Base-by-base conservation (phyloP, 2,329 filamentous ascomycete genomes). In the Apiospora malaysiana region DNA sequence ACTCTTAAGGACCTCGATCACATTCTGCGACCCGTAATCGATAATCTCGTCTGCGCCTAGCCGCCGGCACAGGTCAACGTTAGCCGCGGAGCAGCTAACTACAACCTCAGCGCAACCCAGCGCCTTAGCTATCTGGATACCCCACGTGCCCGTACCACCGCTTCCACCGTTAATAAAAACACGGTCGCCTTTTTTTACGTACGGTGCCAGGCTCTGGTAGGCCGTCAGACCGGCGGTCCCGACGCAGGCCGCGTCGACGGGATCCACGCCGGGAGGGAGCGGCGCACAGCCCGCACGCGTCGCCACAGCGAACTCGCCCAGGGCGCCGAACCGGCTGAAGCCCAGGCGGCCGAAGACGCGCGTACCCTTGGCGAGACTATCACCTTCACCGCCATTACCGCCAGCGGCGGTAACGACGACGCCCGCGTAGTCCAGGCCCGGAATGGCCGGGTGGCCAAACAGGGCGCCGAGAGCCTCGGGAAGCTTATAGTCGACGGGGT, bases 151-250 rank as follows among this genome's bases (percentile, higher is more conserved):
- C 0, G 84, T 86, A 0, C 90, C 90, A 12, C 91, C 91, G 7
- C 85, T 88, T 0, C 89, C 90, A 14, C 89, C 90, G 73, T 92
- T 92, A 77, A 92, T 86, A 75, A 92, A 89, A 8, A 92, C 83
- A 74, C 84, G 86, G 68, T 87, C 84, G 68, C 68, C 68, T 1
- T 79, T 69, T 27, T 82, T 80, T 65, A 86, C 83, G 70, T 84
- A 78, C 1, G 83, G 82, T n/a, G 86, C 77, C 32, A 88, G 80
- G 43, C 79, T 76, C 75, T 87, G 84, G 72, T 84, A 85, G 4
- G 85, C 84, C 3, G 86, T 87, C 72, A 83, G 75, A 0, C 80
- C 86, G 0, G 85, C 85, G 2, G 85, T 82, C 1, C 82, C 84
- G 14, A 85, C 71, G 16, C 79, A 79, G n/a, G 83, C 82, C 1